Base-by-base conservation (phyloP, 192 early-diverging fungal genomes). In the Coemansia sp. region DNA sequence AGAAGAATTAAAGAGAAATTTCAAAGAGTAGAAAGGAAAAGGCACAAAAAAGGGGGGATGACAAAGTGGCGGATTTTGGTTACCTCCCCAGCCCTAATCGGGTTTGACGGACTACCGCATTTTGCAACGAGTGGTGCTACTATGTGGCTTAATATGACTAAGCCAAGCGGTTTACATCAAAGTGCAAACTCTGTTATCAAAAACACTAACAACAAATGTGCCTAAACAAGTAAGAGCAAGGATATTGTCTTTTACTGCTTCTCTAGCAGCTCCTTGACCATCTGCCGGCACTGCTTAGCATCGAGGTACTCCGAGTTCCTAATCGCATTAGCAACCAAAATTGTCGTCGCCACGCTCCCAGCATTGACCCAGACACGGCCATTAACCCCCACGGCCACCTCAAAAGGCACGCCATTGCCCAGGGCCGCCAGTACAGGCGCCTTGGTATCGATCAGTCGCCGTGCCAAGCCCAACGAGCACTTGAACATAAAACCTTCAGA, bases 291-390 rank as follows among this genome's bases (percentile, higher is more conserved):
- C 63, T 92, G 86, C 9, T 73, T 74, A 26, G 73, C 65, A 53
- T 79, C 84, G 26, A 93, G 76, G 50, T 85, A 89, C 65, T 95
- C 94, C 0, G 89, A 91, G 58, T 88, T 87, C 47, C 86, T 84
- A 63, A 96, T 91, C 1, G 89, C 89, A 62, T 92, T 94, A 21
- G 79, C 77, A 9, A 90, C 78, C 50, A 89, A 60, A 37, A 94
- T 87, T 1, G 91, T 93, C 53, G 89, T 84, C 32, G 78, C 77
- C 3, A 86, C 62, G 28, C 68, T 78, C 30, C 86, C 88, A 11
- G 92, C 86, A 37, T 92, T 91, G 61, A 99, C 75, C 96, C 98
- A 99, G 38, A 98, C 87, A 23, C 92, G 88, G 17, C 98, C 98
- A 72, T 99, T 99, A 73, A 96, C 86, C 6, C 96, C 98, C 33